Evolutionary conservation across 345 rosid genomes (phyloP).

Genomic region (Syzygium jambos): DNA sequence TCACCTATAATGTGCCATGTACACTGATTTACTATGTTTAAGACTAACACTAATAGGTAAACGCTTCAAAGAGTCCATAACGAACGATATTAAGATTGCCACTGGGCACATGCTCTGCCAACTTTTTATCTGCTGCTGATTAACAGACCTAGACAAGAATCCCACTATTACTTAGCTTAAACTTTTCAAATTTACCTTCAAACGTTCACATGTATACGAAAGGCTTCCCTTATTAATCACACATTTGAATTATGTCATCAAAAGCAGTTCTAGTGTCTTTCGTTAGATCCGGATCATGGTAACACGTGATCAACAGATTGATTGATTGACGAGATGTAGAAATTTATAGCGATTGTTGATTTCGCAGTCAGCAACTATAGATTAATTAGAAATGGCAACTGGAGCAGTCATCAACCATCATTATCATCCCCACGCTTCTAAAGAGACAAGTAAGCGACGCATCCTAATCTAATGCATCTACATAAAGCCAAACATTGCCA

Average conservation of each 20-base stretch:
- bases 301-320: neutral
- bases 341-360: neutral
- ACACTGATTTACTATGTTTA: neutral
- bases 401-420: neutral
- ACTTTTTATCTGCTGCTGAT: neutral
- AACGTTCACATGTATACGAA: neutral
- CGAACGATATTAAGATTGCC: neutral
- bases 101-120: neutral
- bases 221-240: neutral
- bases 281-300: neutral
- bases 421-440: neutral
- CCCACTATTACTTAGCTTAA: neutral
- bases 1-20: neutral
- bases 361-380: neutral
- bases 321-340: neutral
- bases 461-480: neutral
- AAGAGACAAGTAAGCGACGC: neutral
- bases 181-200: neutral
- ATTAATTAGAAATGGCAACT: neutral
- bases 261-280: neutral
- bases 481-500: neutral
- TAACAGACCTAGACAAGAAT: neutral
- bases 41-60: neutral
- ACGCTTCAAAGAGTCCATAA: neutral
- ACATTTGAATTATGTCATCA: neutral